phyloP scores from a whole-genome alignment of 345 rosid species.

The Gossypium mustelinum region DNA sequence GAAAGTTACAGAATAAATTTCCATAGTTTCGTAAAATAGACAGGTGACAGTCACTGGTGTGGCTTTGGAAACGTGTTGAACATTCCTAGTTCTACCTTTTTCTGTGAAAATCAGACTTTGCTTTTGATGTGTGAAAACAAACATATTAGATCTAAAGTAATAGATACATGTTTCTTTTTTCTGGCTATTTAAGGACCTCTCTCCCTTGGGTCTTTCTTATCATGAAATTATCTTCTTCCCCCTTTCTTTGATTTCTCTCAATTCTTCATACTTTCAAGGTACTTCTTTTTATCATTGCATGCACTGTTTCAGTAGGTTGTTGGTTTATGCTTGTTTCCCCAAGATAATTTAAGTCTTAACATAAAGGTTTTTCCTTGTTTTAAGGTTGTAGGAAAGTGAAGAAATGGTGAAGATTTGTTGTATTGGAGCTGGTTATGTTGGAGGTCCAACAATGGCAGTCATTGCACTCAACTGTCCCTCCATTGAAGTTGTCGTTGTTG shows the following conservation, averaged over 20 bases:
- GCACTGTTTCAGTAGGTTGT: background rate
- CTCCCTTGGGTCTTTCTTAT: background rate
- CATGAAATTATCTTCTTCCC: background rate
- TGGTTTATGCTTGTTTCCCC: background rate
- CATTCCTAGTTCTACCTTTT: background rate
- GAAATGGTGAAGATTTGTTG: constrained; percentile 73
- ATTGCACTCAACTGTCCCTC: constrained; percentile 63
- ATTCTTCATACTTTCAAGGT: background rate
- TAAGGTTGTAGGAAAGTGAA: constrained; percentile 11
- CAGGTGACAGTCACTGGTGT: background rate
- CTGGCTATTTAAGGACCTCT: background rate
- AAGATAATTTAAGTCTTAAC: background rate
- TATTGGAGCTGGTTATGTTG: constrained; percentile 73
- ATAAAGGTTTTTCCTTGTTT: background rate
- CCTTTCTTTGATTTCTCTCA: background rate
- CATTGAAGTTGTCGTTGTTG: constrained; percentile 65
- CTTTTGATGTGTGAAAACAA: background rate
- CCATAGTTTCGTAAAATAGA: background rate
- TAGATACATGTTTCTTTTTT: background rate
- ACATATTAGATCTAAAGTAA: constrained; percentile 3
- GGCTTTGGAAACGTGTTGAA: constrained; percentile 9
- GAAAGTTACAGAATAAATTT: background rate
- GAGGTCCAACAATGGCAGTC: constrained; percentile 76
- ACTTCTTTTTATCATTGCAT: background rate
- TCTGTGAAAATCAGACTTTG: background rate